Evolutionary conservation across 2,329 filamentous ascomycete genomes (phyloP), one percentile per base, ranked within the genome.

Genomic region (Lecanicillium sp.): DNA sequence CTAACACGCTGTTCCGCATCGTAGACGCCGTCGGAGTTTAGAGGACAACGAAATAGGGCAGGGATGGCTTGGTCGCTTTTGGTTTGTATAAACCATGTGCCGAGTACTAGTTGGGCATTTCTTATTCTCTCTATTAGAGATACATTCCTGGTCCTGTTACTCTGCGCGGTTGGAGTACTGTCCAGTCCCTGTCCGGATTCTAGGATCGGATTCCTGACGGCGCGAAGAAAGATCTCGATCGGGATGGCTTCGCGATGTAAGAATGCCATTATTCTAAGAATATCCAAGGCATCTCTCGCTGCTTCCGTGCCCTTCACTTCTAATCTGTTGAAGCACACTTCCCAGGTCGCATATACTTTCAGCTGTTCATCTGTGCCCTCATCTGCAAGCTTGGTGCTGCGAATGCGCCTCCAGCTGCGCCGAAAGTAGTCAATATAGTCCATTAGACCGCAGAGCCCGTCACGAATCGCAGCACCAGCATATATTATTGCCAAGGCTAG

Each of bases 401-500:
- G 27, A 29, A 29, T 29, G 7, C 14, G 7, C 14, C 27, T 8
- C 7, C 7, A 14, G 21, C n/a, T n/a, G 5, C 47, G 39, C n/a
- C 20, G 4, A 33, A 33, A 51, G 29, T 19, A 51, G 12, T 37
- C 32, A 9, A 48, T 19, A 20, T 39, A 51, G 24, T 44, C 38
- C 23, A 32, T 20, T 33, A 51, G 24, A 17, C 24, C 30, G 26
- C 49, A 51, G 4, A 51, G 44, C 12, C 23, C 10, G 24, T 48
- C 37, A 7, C 38, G 19, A 19, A 52, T 52, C 11, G 41, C 46
- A 2, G 41, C 42, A 7, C 45, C 50, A 7, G 45, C 50, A 4
- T 52, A 45, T n/a, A 52, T 20, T 17, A 52, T 44, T 8, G 50
- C 50, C 21, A 52, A 27, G 11, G 46, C 41, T 3, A 52, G 36